Base-by-base conservation (phyloP, 2,329 filamentous ascomycete genomes). In the Cercospora citrullina region DNA sequence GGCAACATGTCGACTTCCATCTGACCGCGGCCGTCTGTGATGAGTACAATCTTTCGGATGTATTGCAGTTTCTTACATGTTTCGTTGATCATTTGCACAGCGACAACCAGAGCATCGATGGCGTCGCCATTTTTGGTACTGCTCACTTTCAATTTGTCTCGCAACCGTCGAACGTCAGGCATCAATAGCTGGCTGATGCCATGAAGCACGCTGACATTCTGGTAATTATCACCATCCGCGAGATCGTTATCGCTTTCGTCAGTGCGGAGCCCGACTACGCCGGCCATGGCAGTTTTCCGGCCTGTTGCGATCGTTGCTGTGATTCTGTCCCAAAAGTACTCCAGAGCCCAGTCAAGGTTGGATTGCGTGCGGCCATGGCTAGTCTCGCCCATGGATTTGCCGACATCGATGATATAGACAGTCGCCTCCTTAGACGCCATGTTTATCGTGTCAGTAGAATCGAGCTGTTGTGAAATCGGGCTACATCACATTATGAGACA, bases 361-460 rank as follows among this genome's bases (percentile, higher is more conserved):
- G 90, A 90, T 78, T 94, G 87, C 21, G 83, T 78, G 72, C 95
- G 89, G 28, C 90, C 92, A 81, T 87, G 85, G 73, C 88, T 87
- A 74, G 84, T 86, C 77, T 91, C 84, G 67, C 85, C 90, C 91
- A 96, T 97, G n/a, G 94, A 91, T 75, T 83, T 84, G 67, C 93
- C 94, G 26, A 97, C 84, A 81, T 99, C 95, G 69, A 99, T 81
- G 73, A 99, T 90, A 79, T 95, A 99, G 53, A 98, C 87, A 0
- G 91, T 95, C 8, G 93, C 93, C 82, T 98, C 93, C 79, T 99
- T 99, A 70, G 91, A 89, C 10, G 93, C 91, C 94, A 98, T 98
- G 23, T 64, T 72, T 72, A 30, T 28, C 16, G 23, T 48, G n/a
- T 21, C 30, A 23, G 42, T 30, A 18, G 28, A 31, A 14, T 33